Evolutionary conservation across 768 basidiomycete species (phyloP).

Genomic region (Cystoderma amianthinum): DNA sequence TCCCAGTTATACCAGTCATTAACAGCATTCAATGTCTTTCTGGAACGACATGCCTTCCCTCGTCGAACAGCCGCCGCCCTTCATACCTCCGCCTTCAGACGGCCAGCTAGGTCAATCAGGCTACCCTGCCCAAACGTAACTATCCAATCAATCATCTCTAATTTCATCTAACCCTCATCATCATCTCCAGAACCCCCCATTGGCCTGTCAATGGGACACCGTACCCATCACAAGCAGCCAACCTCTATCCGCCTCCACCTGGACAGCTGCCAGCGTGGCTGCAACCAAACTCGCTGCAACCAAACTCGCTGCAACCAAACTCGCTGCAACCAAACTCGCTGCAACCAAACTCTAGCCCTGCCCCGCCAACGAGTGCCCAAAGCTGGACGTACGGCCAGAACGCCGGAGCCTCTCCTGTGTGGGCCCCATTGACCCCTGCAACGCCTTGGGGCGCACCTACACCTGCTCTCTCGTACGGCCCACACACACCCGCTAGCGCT

Average conservation of each 20-base stretch:
- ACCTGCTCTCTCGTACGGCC: background rate
- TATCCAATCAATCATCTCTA: no score
- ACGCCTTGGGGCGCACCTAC: conserved; percentile 1
- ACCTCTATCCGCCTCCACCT: background rate
- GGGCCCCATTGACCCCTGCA: background rate
- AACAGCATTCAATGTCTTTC: background rate
- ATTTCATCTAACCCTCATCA: no score
- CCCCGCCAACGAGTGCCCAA: background rate
- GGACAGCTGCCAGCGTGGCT: background rate
- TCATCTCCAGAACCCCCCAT: no score
- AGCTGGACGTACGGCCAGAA: conserved; percentile 1
- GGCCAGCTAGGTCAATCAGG: background rate
- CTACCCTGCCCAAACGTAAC: no score
- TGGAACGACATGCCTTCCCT: conserved; percentile 1
- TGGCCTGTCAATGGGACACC: background rate
- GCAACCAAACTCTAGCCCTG: background rate
- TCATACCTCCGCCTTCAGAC: background rate
- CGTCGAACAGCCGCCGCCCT: background rate
- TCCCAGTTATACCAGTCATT: no score
- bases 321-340: background rate
- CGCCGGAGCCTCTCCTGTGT: background rate
- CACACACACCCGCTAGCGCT: background rate
- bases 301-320: background rate
- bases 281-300: background rate
- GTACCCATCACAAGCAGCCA: background rate